phyloP scores from a whole-genome alignment of 257 asterid species.

The Anisodus acutangulus region DNA sequence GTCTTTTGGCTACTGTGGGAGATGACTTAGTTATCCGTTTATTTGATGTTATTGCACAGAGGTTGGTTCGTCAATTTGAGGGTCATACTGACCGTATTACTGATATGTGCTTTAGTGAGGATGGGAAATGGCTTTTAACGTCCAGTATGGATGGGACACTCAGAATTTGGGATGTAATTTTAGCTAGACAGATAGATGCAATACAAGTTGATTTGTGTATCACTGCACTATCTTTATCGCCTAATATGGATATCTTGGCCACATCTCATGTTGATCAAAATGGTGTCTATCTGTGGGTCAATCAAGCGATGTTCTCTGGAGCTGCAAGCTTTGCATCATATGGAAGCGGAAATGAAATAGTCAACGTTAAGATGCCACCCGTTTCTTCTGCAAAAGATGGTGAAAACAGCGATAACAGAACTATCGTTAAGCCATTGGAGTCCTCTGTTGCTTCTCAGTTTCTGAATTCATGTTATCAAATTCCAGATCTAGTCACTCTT shows the following conservation, averaged over 20 bases:
- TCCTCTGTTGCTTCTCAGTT: slow-evolving; percentile 41
- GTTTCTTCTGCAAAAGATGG: slow-evolving; percentile 55
- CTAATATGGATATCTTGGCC: slow-evolving; percentile 88
- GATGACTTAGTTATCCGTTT: slow-evolving; percentile 86
- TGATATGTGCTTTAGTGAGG: slow-evolving; percentile 86
- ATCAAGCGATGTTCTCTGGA: slow-evolving; percentile 86
- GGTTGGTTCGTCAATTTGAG: slow-evolving; percentile 85
- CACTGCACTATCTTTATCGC: slow-evolving; percentile 82
- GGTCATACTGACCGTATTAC: slow-evolving; percentile 92
- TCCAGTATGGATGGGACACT: slow-evolving; percentile 96
- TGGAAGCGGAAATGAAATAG: slow-evolving; percentile 77
- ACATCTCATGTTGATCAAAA: slow-evolving; percentile 86
- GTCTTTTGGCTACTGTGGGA: slow-evolving; percentile 81
- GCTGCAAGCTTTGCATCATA: slow-evolving; percentile 50
- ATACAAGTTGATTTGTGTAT: slow-evolving; percentile 73
- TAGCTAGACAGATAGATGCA: slow-evolving; percentile 87
- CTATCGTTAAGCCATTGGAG: slow-evolving; percentile 38
- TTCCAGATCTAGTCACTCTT: slow-evolving; percentile 82
- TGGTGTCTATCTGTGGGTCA: slow-evolving; percentile 91
- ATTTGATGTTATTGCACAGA: slow-evolving; percentile 75
- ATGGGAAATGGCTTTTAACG: slow-evolving; percentile 91
- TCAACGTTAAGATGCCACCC: slow-evolving; percentile 65
- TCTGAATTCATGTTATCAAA: slow-evolving; percentile 53
- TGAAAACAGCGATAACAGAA: slow-evolving; percentile 43
- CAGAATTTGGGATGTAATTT: slow-evolving; percentile 87